Base-by-base conservation (phyloP, 2,329 filamentous ascomycete species). In the Cladophialophora carrionii region DNA sequence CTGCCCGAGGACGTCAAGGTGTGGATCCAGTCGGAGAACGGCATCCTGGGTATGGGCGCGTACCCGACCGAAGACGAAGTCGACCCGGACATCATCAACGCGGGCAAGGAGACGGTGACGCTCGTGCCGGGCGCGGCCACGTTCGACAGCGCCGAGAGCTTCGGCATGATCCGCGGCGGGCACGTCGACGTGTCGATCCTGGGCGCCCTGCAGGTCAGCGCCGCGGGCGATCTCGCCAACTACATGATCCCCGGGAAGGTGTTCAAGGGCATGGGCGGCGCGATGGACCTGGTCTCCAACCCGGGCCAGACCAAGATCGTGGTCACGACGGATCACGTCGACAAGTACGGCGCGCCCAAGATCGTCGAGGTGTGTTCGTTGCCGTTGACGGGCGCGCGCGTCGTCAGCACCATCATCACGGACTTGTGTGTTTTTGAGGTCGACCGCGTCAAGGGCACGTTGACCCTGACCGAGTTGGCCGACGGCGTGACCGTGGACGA, bases 241-340 rank as follows among this genome's bases (percentile, higher is more conserved):
- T 96, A 91, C 82, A 95, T 95, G 89, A 90, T 96, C 68, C 91
- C 91, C 0, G 91, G 91, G 26, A 95, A 94, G 78, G 86, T 72
- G 55, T 87, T 92, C 78, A 95, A 95, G 82, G 91, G 91, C 20
- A 95, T 96, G 88, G 91, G 91, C 66, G 88, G 88, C 31, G 88
- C 88, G 20, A 90, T 90, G 88, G 88, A 90, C 74, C 78, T 90
- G 7, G 87, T 90, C 10, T 87, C 86, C 43, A 90, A 90, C 76
- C 88, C 88, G 0, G 86, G 88, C 70, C 82, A 83, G 72, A 90
- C 88, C 70, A 90, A 89, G 81, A 88, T 90, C 70, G 87, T 90
- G 4, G 87, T 90, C 2, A 85, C 87, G 0, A 90, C 87, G 2
- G 88, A 89, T 73, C 88, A 90, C 72, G 84, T 87, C 0, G 87